Evolutionary conservation across 2,329 filamentous ascomycete species (phyloP).

Genomic region (Incumbomyces delicatus): DNA sequence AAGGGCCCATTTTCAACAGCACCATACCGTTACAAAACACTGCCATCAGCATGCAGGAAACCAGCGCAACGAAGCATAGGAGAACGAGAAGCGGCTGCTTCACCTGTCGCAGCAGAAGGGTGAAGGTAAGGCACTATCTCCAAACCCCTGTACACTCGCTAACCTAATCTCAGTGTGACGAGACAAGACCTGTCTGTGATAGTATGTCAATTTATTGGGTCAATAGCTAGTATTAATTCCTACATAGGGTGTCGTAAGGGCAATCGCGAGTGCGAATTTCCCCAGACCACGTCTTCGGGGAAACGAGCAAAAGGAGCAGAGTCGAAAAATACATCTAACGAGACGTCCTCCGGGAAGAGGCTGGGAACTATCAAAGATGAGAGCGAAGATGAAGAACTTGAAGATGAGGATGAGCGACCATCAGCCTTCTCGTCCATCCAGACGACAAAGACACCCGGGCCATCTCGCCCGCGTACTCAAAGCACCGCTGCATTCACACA

Average conservation of each 20-base stretch:
- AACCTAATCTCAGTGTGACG: slow-evolving; percentile 63
- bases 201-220: slow-evolving; percentile 33
- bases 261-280: slow-evolving; percentile 81
- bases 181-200: slow-evolving; percentile 77
- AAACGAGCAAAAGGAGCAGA: slow-evolving; percentile 32
- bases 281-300: slow-evolving; percentile 51
- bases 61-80: slow-evolving; percentile 60
- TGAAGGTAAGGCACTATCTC: slow-evolving; percentile 47
- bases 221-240: slow-evolving; percentile 6
- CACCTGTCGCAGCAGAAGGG: slow-evolving; percentile 78
- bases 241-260: slow-evolving; percentile 74
- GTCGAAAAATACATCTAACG: slow-evolving; percentile 28
- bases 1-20: slow-evolving; percentile 23
- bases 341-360: not conserved
- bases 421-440: not conserved
- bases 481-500: slow-evolving; percentile 20
- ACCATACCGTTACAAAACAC: slow-evolving; percentile 9
- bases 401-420: slow-evolving; percentile 2
- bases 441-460: slow-evolving; percentile 2
- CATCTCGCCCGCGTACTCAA: slow-evolving; percentile 11
- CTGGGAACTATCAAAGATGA: slow-evolving; percentile 21
- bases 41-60: slow-evolving; percentile 13
- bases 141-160: slow-evolving; percentile 4
- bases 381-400: slow-evolving; percentile 16
- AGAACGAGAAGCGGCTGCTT: slow-evolving; percentile 89